Evolutionary conservation across 2,329 filamentous ascomycete genomes (phyloP), one percentile per base, ranked within the genome.

Genomic region (Sporothrix euskadiensis): DNA sequence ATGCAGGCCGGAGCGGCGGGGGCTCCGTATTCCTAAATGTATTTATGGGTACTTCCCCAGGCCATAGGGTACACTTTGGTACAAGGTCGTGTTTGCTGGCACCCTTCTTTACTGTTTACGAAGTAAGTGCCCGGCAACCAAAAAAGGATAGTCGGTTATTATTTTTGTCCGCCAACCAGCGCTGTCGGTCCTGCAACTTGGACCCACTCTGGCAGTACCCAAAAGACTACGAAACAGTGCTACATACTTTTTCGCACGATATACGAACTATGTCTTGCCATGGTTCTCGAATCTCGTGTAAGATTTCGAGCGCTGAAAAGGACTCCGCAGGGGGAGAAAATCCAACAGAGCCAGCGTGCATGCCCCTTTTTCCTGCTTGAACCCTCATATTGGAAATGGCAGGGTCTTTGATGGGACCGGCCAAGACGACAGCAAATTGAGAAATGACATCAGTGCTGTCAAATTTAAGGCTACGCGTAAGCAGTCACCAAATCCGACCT

Each of bases 61-160:
- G 69, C 54, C 16, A 8, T 14, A n/a, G 9, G 16, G 7, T 9
- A 47, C 69, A 5, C 10, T 39, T 22, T 14, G 52, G 26, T 70
- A 70, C 68, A 57, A 57, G 49, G n/a, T 65, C 44, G 41, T 30
- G 41, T 39, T 39, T 54, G 26, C 44, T 63, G 41, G 22, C 30
- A 63, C 44, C 16, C 35, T 54, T 35, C 39, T 71, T 59, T 56
- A 56, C 47, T 35, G 22, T 71, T 59, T 56, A 56, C 47, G 30
- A 54, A 71, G 56, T 35, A 61, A 71, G 56, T 71, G 69, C 69
- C 69, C 57, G 69, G 69, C 69, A 71, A 71, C 69, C 57, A 54
- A 61, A 71, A 71, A 59, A 41, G 69, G 35, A 59, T 32, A 47
- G 54, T 59, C 32, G 69, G 49, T 59, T 59, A 47, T 71, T 71